Evolutionary conservation across 1,139 yeast species (phyloP), one percentile per base, ranked within the genome.

Genomic region (Groenewaldozyma auringiensis): DNA sequence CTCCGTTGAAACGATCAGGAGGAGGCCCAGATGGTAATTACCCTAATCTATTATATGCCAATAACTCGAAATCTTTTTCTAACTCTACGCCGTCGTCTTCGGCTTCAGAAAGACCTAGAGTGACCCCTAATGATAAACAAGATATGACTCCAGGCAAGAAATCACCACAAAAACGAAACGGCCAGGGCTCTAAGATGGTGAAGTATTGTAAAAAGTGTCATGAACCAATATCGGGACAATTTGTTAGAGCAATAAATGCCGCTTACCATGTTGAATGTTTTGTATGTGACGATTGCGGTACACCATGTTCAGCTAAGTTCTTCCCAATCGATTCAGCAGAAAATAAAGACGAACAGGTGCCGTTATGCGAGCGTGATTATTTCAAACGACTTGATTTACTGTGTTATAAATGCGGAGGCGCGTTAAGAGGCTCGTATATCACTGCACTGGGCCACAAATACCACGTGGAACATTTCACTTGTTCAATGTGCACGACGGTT

Each of bases 391-490:
- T 88, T 49, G 84, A 86, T 49, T 71, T 92, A 47, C 76, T 92
- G 27, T 94, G 99, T 60, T 76, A 74, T 59, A 84, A 80, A 32
- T 94, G 99, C 67, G 78, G 86, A 54, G 76, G 75, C 32, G 96
- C 96, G 1, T 71, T 94, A 45, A 70, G 96, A 55, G 97, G 97
- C 0, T 86, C 96, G 1, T 92, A 92, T 63, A 88, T 89, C 50
- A 88, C 96, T 1, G 97, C 97, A 0, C 75, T 89, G 57, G 95
- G 95, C 13, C 79, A 83, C 57, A 86, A 92, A 59, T 94, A 88
- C 62, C 98, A 94, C 59, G 81, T 92, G 47, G 96, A 94, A 54
- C 98, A 94, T 65, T 94, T 94, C 65, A 84, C 87, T 47, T 92
- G 98, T 66, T 81, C 86, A 13, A 79, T 87, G 25, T 94, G 98